Conservation (phyloP, 441 rosid genomes). For the Populus tomentosa region DNA sequence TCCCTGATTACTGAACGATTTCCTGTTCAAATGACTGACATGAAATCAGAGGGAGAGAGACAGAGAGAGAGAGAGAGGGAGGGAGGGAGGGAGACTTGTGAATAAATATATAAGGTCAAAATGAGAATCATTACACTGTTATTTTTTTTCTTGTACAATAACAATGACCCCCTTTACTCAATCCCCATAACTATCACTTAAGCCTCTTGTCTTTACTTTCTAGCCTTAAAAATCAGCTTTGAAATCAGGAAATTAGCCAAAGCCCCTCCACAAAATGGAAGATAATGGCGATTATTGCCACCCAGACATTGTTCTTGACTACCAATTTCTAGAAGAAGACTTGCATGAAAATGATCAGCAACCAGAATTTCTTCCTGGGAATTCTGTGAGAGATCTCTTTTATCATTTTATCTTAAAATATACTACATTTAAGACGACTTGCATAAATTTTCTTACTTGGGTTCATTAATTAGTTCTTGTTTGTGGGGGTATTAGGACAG, state of each 20-base stretch:
- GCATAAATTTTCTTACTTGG: neutral
- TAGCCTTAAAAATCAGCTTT: constrained; percentile 19
- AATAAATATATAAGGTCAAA: constrained; percentile 16
- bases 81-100: constrained; percentile 3
- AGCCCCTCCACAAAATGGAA: constrained; percentile 16
- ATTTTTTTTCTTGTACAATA: constrained; percentile 9
- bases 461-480: neutral
- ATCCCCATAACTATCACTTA: constrained; percentile 41
- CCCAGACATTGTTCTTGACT: constrained; percentile 25
- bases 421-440: neutral
- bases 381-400: constrained; percentile 21
- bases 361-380: constrained; percentile 21
- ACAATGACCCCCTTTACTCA: constrained; percentile 33
- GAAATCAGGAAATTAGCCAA: constrained; percentile 10
- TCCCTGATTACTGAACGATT: constrained; percentile 36
- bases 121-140: constrained; percentile 40
- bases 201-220: constrained; percentile 12
- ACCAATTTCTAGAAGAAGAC: constrained; percentile 17
- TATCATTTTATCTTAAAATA: constrained; percentile 7
- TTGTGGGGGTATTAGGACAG: neutral
- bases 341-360: constrained; percentile 17
- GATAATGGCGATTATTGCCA: constrained; percentile 25
- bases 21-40: constrained; percentile 46
- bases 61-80: neutral
- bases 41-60: constrained; percentile 22